Base-by-base conservation (phyloP, 1,284 basidiomycete species). In the Tilletiaria anomala region DNA sequence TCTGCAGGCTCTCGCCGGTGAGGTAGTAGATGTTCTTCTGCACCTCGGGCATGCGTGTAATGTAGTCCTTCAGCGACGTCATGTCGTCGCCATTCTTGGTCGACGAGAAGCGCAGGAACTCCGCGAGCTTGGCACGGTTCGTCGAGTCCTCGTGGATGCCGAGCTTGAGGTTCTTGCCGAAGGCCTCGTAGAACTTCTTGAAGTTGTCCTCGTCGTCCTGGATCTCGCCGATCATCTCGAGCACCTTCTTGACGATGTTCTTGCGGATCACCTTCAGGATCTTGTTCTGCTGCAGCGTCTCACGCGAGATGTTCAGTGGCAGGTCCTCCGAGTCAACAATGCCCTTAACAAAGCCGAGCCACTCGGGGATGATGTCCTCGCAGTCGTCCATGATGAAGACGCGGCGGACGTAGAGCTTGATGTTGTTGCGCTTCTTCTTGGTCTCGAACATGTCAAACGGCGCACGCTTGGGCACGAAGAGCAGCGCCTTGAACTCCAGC, bases 391-490 rank as follows among this genome's bases (percentile, higher is more conserved):
- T 94, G 77, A 99, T 97, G 77, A 99, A 97, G 64, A 97, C 91
- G 48, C 93, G 87, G 75, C 93, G 88, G 61, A 99, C 93, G 71
- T 97, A 97, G 70, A 99, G 87, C 76, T 97, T 97, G 78, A 99
- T 96, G 83, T 96, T 97, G 79, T 96, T 96, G 68, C 91, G 85
- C 80, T 97, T 97, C 84, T 97, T 97, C 83, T 99, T 97, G 58
- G 83, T 85, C 77, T 97, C 93, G 73, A 99, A 99, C 71, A 97
- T 81, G 69, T 99, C 93, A 71, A 97, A 97, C 43, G 91, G 43
- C 32, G 36, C 49, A 35, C 88, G 83, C 74, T 94, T 96, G 61
- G 91, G 91, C 50, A 65, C 34, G 37, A 58, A 99, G 63, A 97
- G 81, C 70, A 99, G 89, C 23, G 91, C 89, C 80, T 96, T 96